Evolutionary conservation across 2,329 filamentous ascomycete species (phyloP), one percentile per base, ranked within the genome.

Genomic region (Trichoderma koningii): DNA sequence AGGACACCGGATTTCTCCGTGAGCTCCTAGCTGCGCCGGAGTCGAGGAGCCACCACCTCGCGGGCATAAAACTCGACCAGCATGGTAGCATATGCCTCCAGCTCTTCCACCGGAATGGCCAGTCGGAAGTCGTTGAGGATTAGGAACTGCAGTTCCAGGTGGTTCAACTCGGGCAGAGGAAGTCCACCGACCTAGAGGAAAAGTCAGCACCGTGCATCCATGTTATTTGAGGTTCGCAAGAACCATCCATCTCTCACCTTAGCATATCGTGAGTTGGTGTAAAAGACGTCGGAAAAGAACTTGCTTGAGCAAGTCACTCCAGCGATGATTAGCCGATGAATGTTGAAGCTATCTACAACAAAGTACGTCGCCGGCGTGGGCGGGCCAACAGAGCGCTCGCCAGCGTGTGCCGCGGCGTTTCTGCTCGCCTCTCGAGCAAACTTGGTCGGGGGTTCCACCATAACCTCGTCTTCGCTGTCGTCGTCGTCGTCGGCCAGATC

Each of bases 271-370:
- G 95, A 98, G 78, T 99, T 99, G 10, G 95, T 99, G 76, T 98
- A 99, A 73, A 99, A 99, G 47, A 98, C 94, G 79, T 99, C 87
- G 5, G 94, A 98, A 79, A 99, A 99, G 83, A 98, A 99, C 78
- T 99, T 99, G 85, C 94, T 98, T 5, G 95, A 93, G 77, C 95
- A 98, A 3, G 95, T 99, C 51, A 99, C 95, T 42, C 94, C 95
- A 2, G 95, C 92, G 75, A 99, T 99, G 63, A 98, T 93, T 63
- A 99, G 82, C 63, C 95, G 89, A 75, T 99, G 95, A 69, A 99
- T 98, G 78, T 99, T 99, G 81, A 95, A 99, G 79, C 95, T 98
- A 79, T 99, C 95, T 12, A 98, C 95, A 47, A 98, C 94, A 74
- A 99, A 98, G 66, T 85, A 87, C 9, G 84, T 86, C 5, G 82